These are phyloP conservation scores for Leishmania amazonensis DNA, from an alignment of 208 protist species.

Conservation along the genomic window DNA sequence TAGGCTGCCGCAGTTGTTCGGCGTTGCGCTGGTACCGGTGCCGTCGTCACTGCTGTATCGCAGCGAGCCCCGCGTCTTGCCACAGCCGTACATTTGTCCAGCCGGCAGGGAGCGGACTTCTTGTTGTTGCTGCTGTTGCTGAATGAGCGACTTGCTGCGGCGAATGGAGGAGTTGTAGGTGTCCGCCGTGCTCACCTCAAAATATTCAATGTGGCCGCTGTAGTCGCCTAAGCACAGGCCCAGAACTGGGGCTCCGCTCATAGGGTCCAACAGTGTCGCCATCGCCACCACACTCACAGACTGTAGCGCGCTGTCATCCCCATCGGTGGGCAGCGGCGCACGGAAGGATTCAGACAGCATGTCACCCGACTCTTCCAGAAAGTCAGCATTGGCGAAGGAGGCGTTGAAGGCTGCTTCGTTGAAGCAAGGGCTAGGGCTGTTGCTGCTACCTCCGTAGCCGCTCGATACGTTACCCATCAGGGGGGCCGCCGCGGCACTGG, in stretches of 20 bases:
- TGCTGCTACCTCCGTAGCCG: slow-evolving; percentile 23
- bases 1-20: slow-evolving; percentile 30
- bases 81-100: slow-evolving; percentile 12
- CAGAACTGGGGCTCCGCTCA: slow-evolving; percentile 65
- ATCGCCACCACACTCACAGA: slow-evolving; percentile 71
- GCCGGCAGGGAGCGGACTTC: slow-evolving; percentile 6
- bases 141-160: slow-evolving; percentile 46
- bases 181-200: slow-evolving; percentile 63
- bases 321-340: slow-evolving; percentile 9
- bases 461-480: slow-evolving; percentile 5
- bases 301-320: slow-evolving; percentile 43
- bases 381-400: slow-evolving; percentile 23
- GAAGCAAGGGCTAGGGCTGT: slow-evolving; percentile 45
- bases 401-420: slow-evolving; percentile 52
- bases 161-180: slow-evolving; percentile 42
- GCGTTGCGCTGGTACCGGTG: slow-evolving; percentile 25
- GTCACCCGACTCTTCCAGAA: slow-evolving; percentile 28
- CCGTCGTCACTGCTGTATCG: slow-evolving; percentile 27
- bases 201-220: slow-evolving; percentile 83
- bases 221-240: slow-evolving; percentile 80
- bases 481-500: neutral
- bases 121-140: slow-evolving; percentile 15
- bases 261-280: slow-evolving; percentile 73
- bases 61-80: slow-evolving; percentile 22
- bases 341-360: slow-evolving; percentile 39